phyloP scores from a whole-genome alignment of 371 early-diverging fungal species.

The Cokeromyces recurvatus region DNA sequence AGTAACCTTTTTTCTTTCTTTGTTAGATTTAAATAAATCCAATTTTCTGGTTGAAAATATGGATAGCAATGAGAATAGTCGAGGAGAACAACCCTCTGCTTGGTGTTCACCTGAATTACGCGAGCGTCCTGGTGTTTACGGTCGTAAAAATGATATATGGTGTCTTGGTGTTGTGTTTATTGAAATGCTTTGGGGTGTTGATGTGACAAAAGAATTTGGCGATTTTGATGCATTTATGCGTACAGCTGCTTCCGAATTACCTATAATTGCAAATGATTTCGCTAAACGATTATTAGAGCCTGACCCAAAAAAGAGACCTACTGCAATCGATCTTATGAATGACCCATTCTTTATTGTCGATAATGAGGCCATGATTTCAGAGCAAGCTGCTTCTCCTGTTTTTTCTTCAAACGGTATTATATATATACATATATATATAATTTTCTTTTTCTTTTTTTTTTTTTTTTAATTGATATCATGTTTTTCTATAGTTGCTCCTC shows the following conservation, averaged over 20 bases:
- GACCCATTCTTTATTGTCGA: constrained; percentile 59
- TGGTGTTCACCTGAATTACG: constrained; percentile 59
- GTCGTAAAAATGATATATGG: constrained; percentile 77
- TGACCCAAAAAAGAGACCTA: constrained; percentile 64
- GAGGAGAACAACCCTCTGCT: constrained; percentile 14
- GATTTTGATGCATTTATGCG: constrained; percentile 54
- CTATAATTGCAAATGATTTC: constrained; percentile 41
- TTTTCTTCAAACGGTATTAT: constrained; percentile 10
- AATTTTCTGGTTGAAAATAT: constrained; percentile 34
- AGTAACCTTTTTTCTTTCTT: neutral
- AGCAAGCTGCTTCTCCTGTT: constrained; percentile 14
- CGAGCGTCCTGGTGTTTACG: constrained; percentile 52
- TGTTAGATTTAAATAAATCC: constrained; percentile 37
- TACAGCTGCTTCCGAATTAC: constrained; percentile 44
- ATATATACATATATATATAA: neutral
- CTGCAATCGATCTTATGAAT: constrained; percentile 65
- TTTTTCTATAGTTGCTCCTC: constrained; percentile 13
- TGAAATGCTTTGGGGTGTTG: constrained; percentile 71
- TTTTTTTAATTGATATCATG: neutral
- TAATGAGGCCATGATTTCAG: constrained; percentile 1
- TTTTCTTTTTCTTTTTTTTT: neutral
- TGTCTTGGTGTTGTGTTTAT: constrained; percentile 66
- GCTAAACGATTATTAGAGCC: constrained; percentile 52
- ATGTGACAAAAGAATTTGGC: constrained; percentile 50
- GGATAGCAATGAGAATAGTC: constrained; percentile 31